phyloP scores from a whole-genome alignment of 1,284 basidiomycete genomes.

The Trichosporon sp. region DNA sequence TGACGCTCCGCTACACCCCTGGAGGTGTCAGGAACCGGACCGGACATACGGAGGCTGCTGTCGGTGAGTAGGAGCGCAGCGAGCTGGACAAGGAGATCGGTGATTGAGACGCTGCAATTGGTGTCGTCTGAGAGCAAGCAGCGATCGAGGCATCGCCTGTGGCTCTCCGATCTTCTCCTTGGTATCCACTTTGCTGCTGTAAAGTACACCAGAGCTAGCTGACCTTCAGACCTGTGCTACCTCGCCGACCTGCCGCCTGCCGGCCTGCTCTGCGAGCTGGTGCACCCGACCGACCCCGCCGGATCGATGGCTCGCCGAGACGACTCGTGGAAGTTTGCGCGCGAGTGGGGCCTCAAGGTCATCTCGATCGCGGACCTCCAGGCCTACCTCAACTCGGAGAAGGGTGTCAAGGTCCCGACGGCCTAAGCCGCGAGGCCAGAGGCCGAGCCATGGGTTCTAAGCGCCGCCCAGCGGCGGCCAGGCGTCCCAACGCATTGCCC shows the following conservation, averaged over 20 bases:
- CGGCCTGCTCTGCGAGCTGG: constrained; percentile 91
- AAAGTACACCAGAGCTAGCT: neutral
- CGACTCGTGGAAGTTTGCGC: constrained; percentile 90
- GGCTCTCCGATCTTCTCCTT: neutral
- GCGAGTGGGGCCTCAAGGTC: constrained; percentile 86
- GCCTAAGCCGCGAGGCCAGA: constrained; percentile 3
- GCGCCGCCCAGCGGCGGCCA: too few species aligned
- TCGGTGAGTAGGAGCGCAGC: constrained; percentile 60
- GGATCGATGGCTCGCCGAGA: constrained; percentile 97
- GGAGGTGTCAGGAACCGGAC: constrained; percentile 82
- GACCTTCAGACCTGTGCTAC: constrained; percentile 71
- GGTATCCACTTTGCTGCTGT: neutral
- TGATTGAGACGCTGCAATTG: neutral
- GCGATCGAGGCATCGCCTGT: too few species aligned
- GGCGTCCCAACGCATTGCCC: too few species aligned
- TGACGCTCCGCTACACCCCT: constrained; percentile 81
- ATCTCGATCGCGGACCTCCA: constrained; percentile 79
- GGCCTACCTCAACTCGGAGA: constrained; percentile 47
- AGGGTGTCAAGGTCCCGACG: constrained; percentile 27
- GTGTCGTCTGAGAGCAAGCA: too few species aligned
- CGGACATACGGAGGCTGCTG: constrained; percentile 90
- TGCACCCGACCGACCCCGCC: constrained; percentile 80
- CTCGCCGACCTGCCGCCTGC: constrained; percentile 75
- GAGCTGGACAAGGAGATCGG: neutral
- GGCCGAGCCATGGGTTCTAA: neutral